phyloP scores from a whole-genome alignment of 257 asterid genomes.

The Scutellaria minor region DNA sequence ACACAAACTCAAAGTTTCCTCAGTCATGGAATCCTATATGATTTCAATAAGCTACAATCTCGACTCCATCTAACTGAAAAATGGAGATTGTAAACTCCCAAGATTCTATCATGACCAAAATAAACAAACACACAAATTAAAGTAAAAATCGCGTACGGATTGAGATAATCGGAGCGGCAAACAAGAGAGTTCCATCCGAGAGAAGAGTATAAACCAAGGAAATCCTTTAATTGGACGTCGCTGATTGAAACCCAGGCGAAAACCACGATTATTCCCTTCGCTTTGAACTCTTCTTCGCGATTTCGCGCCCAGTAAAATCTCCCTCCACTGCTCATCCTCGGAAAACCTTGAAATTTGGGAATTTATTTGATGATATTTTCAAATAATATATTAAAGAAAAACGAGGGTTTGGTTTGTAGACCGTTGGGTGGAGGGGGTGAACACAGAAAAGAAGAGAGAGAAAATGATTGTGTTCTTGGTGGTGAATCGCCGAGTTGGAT shows the following conservation, averaged over 20 bases:
- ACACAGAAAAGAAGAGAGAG: conserved; percentile 35
- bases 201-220: conserved; percentile 60
- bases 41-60: conserved; percentile 25
- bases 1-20: conserved; percentile 2
- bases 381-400: neutral
- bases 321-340: conserved; percentile 56
- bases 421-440: conserved; percentile 25
- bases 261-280: conserved; percentile 67
- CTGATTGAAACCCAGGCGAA: conserved; percentile 72
- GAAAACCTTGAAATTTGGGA: neutral
- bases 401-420: conserved; percentile 35
- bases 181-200: conserved; percentile 83
- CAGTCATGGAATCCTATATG: conserved; percentile 19
- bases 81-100: neutral
- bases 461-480: conserved; percentile 35
- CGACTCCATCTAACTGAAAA: neutral
- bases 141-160: conserved; percentile 55
- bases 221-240: conserved; percentile 59
- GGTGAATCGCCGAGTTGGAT: conserved; percentile 44
- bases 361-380: neutral
- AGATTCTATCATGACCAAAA: conserved; percentile 10
- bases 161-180: conserved; percentile 78
- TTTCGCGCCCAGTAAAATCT: conserved; percentile 66
- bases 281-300: conserved; percentile 41
- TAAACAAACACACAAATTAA: neutral